These are phyloP conservation scores for Phytophthora kernoviae DNA, from an alignment of 352 stramenopile species.

Conservation along the genomic window DNA sequence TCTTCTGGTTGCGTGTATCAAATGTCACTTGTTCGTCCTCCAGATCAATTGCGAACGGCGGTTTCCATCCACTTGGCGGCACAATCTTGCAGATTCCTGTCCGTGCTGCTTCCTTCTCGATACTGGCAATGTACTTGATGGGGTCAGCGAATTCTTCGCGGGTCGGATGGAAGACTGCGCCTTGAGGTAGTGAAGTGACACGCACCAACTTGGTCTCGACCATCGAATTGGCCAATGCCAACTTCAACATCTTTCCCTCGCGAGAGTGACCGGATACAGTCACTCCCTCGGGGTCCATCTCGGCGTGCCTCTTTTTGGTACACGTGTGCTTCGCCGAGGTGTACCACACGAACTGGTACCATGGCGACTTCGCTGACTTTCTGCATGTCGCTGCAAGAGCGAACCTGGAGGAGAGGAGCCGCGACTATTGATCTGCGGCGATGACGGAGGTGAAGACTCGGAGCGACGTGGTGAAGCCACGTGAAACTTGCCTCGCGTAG, in stretches of 20 bases:
- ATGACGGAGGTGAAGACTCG: background rate
- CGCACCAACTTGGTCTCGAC: conserved; percentile 56
- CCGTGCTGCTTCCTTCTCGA: conserved; percentile 56
- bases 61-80: conserved; percentile 94
- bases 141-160: conserved; percentile 88
- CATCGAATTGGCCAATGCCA: conserved; percentile 56
- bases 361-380: conserved; percentile 20
- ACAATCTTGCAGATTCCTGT: conserved; percentile 99
- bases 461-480: background rate
- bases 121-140: conserved; percentile 88
- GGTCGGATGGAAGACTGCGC: conserved; percentile 79
- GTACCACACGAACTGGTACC: conserved; percentile 40
- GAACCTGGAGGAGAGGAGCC: conserved; percentile 13
- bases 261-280: conserved; percentile 22
- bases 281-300: conserved; percentile 29
- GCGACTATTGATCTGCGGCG: conserved; percentile 2
- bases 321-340: conserved; percentile 27
- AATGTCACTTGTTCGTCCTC: conserved; percentile 71
- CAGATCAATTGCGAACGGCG: conserved; percentile 72
- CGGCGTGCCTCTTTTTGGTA: conserved; percentile 42
- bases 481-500: background rate
- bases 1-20: conserved; percentile 93
- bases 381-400: conserved; percentile 24
- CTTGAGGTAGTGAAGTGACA: conserved; percentile 34
- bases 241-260: conserved; percentile 71